Evolutionary conservation across 2,329 filamentous ascomycete species (phyloP).

Genomic region (Endoconidiophora laricicola): DNA sequence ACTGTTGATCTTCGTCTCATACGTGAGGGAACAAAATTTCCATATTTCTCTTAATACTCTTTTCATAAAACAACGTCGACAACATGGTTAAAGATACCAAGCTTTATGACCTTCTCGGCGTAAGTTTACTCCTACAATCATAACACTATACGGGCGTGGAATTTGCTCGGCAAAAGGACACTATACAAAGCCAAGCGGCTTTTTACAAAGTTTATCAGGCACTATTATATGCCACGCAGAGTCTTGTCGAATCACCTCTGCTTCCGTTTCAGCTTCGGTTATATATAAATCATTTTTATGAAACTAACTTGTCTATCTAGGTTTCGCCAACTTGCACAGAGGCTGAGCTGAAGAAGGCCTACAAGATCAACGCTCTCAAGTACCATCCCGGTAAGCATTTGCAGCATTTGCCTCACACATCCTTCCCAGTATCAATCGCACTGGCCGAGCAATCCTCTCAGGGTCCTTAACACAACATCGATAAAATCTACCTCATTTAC

Average conservation of each 20-base stretch:
- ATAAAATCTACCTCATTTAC: no score
- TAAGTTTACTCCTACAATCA: constrained; percentile 26
- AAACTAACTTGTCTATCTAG: constrained; percentile 26
- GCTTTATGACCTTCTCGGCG: constrained; percentile 62
- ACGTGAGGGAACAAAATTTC: not conserved
- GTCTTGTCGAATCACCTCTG: not conserved
- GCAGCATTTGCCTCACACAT: no score
- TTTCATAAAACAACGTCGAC: not conserved
- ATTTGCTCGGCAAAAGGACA: no score
- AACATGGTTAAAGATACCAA: constrained; percentile 64
- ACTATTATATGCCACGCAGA: no score
- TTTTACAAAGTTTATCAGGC: no score
- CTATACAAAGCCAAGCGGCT: no score
- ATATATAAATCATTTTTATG: constrained; percentile 15
- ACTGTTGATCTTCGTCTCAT: no score
- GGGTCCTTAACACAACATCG: no score
- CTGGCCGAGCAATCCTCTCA: no score
- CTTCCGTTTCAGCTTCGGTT: not conserved
- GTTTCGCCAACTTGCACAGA: constrained; percentile 67
- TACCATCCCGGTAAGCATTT: constrained; percentile 56
- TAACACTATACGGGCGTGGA: no score
- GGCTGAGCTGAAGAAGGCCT: constrained; percentile 76
- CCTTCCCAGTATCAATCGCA: no score
- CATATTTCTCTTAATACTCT: not conserved
- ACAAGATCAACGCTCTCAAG: constrained; percentile 69